Conservation (phyloP, 805 yeast species). For the Kuraishia ogatae region DNA sequence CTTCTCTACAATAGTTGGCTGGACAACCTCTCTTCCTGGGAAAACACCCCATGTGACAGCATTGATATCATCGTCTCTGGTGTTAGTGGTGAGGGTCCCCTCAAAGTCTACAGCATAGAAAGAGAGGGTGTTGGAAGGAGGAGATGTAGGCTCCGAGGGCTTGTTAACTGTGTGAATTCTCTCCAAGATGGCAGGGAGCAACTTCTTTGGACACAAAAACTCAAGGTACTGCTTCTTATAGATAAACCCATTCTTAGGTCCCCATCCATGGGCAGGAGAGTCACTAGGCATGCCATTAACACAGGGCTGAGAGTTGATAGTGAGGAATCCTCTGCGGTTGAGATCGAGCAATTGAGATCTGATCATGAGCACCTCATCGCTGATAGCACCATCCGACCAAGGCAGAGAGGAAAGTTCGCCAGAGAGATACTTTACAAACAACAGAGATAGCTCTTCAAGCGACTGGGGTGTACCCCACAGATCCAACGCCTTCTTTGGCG, state of each 20-base stretch:
- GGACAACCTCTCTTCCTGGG: slow-evolving; percentile 91
- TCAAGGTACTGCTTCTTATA: slow-evolving; percentile 93
- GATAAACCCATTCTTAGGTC: slow-evolving; percentile 86
- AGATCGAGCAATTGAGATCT: slow-evolving; percentile 49
- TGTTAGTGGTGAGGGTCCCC: slow-evolving; percentile 57
- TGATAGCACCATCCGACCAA: slow-evolving; percentile 91
- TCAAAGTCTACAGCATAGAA: slow-evolving; percentile 65
- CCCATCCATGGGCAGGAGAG: slow-evolving; percentile 84
- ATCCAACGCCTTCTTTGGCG: slow-evolving; percentile 69
- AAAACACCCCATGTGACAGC: slow-evolving; percentile 99
- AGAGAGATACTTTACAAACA: slow-evolving; percentile 61
- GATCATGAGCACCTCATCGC: slow-evolving; percentile 63
- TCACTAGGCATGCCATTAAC: slow-evolving; percentile 70
- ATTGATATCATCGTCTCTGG: slow-evolving; percentile 68
- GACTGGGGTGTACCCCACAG: slow-evolving; percentile 81
- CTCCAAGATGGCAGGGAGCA: slow-evolving; percentile 26
- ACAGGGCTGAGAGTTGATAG: slow-evolving; percentile 93
- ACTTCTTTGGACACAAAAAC: slow-evolving; percentile 59
- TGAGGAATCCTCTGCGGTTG: slow-evolving; percentile 60
- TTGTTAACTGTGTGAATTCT: slow-evolving; percentile 37
- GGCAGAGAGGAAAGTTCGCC: slow-evolving; percentile 75
- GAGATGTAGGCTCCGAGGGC: slow-evolving; percentile 8
- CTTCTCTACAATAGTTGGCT: slow-evolving; percentile 93
- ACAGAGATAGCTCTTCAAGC: slow-evolving; percentile 47
- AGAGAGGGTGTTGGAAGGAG: slow-evolving; percentile 41